Base-by-base conservation (phyloP, 2,329 filamentous ascomycete species). In the Aspergillus terreus region DNA sequence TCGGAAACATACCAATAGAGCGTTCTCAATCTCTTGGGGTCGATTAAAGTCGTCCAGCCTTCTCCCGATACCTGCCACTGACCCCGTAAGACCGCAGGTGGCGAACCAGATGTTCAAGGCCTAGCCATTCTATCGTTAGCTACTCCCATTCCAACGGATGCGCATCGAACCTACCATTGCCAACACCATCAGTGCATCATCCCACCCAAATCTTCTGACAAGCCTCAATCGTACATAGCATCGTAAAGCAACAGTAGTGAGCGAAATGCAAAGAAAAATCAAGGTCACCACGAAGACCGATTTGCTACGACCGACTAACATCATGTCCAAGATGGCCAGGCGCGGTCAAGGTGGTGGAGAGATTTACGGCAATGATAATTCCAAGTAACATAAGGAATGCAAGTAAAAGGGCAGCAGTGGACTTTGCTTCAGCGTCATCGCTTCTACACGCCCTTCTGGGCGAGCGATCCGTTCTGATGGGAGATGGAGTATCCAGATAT, bases 141-240 rank as follows among this genome's bases (percentile, higher is more conserved):
- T 10, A 6, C 14, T 10, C 19, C 21, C 15, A 12, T 32, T 19
- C 42, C 15, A 23, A 10, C 11, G n/a, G 32, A 35, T 11, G 32
- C 32, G n/a, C 32, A 50, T 27, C 42, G 17, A 23, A 42, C 52
- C 44, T 62, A 69, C 64, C 63, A 65, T 61, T 21, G 65, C 62
- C 46, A 62, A 52, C 9, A 69, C 60, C 65, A 69, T 68, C 7
- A 68, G 46, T 4, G 35, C 52, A 55, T 69, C 67, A 62, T 69
- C 67, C 58, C 63, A 64, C n/a, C 67, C 67, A 54, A 69, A 68
- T 17, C 56, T 58, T 52, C 62, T 65, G 45, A 66, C 59, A 9
- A 69, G 30, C 14, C 46, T 57, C 30, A 63, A 21, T 21, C 67
- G 63, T n/a, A 67, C 64, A 51, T 66, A 68, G 46, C 63, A 65